Percentiles rank a stretch among this genome's conserved stretches.
Conservation (phyloP, 768 basidiomycete species). For the Rhizopogon vinicolor region DNA sequence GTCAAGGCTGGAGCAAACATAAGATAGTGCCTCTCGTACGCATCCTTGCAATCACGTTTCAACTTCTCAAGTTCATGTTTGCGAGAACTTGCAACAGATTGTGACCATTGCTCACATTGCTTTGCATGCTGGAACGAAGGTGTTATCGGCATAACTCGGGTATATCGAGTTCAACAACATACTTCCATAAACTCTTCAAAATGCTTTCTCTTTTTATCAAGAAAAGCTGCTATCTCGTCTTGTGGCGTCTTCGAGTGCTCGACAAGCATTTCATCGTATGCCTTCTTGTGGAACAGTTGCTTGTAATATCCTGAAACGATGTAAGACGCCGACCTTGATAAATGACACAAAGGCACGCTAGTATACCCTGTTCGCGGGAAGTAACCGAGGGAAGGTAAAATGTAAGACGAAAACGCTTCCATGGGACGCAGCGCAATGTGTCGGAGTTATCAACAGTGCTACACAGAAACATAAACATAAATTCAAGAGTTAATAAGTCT, state of each 20-base stretch:
- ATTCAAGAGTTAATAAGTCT: not conserved
- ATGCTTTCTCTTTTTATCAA: not conserved
- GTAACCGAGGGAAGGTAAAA: not conserved
- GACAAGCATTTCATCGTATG: not conserved
- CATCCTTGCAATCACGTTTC: not conserved
- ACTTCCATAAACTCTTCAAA: not conserved
- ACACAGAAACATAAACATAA: not conserved
- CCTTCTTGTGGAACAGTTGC: not conserved
- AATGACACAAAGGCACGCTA: not conserved
- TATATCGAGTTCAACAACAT: not conserved
- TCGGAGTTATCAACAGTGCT: not conserved
- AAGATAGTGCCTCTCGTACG: not conserved
- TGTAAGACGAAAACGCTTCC: not conserved
- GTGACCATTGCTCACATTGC: not conserved
- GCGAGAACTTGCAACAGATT: not conserved
- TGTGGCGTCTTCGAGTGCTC: not conserved
- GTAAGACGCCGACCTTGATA: not conserved
- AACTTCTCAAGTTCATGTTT: not conserved
- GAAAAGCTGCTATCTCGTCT: not conserved
- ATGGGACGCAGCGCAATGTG: not conserved
- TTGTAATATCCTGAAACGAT: not conserved
- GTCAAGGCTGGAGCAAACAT: not conserved
- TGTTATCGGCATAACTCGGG: not conserved
- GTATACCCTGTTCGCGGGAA: not conserved
- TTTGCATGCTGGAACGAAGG: not conserved